Evolutionary conservation across 257 asterid species (phyloP), one percentile per base, ranked within the genome.

Genomic region (Misopates orontium): DNA sequence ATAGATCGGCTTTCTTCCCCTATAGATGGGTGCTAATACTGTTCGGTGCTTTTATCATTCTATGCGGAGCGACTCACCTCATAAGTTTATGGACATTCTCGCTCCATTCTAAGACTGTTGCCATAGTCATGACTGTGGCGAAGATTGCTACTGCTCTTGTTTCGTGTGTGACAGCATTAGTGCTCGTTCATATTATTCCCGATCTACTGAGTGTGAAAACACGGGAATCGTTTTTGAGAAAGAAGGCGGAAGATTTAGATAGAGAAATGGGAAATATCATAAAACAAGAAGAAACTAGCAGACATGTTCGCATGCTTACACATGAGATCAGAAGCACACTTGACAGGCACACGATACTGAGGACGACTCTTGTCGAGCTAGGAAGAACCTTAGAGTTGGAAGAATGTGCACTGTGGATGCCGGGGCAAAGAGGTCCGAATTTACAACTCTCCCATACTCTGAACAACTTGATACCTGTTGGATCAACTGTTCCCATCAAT

Each of bases 331-430:
- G 96, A 72, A 85, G 90, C 81, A 85, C 90, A 19, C 90, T 88
- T 10, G 89, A 88, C 49, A 77, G 94, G 21, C 94, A 83, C 80
- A 88, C 96, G 0, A 83, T 88, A 62, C 52, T 85, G 75, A 80
- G 69, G 52, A 88, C 96, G 55, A 88, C 96, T 62, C 88, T 88
- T 56, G 82, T 88, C 53, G 94, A 88, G 80, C 75, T 88, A 8
- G 94, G 96, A 28, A 75, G 84, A 70, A 83, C 87, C 45, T 66
- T 88, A 44, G 87, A 83, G 67, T 74, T 88, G 76, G 90, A 84
- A 70, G 96, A 88, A 65, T 88, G 96, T 74, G 90, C 84, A 8
- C 61, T 88, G 73, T 87, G 96, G 96, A 85, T 88, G 94, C 96
- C 96, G 4, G 73, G 84, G 19, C 86, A 74, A 67, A 76, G 86